Evolutionary conservation across 257 asterid species (phyloP), one percentile per base, ranked within the genome.

Genomic region (Salvia hispanica): DNA sequence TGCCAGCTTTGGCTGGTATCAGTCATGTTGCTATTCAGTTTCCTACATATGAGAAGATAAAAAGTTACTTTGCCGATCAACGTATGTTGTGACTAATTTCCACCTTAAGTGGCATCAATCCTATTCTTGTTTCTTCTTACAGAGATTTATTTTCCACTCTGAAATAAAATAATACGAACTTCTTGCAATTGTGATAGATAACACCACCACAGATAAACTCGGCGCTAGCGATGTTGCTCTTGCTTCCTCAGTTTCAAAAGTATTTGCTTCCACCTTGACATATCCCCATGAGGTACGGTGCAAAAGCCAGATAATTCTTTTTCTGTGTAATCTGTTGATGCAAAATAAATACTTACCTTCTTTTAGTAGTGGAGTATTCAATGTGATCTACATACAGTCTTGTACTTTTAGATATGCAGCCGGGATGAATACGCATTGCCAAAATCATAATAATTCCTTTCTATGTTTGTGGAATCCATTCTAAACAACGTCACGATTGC

Each of bases 11-110:
- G 81, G 99, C 91, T 62, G 97, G 99, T 64, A 72, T 91, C 68
- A 94, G 91, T 82, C 97, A 94, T 64, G 99, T 91, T 5, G 97
- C 99, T 2, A 94, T 94, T 80, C 99, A 94, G 25, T 93, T 93
- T 71, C 99, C 99, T 43, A 77, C 89, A 7, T 94, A 94, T 67
- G 99, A 94, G 87, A 83, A 85, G 80, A 85, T 91, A 66, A 94
- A 94, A 73, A 50, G 70, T 53, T 79, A 85, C 86, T 82, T 94
- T 83, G 99, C 99, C 46, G 75, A 81, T 71, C 83, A 74, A 66
- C 85, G 97, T 94, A 76, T 59, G 64, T 64, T 16, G 53, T 60
- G 39, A 39, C 55, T 43, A 36, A 60, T 42, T 18, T 36, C 33
- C 46, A 58, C 72, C 64, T 58, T 31, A 4, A 31, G 52, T 42